phyloP scores from a whole-genome alignment of 345 rosid species.

The Theobroma cacao region DNA sequence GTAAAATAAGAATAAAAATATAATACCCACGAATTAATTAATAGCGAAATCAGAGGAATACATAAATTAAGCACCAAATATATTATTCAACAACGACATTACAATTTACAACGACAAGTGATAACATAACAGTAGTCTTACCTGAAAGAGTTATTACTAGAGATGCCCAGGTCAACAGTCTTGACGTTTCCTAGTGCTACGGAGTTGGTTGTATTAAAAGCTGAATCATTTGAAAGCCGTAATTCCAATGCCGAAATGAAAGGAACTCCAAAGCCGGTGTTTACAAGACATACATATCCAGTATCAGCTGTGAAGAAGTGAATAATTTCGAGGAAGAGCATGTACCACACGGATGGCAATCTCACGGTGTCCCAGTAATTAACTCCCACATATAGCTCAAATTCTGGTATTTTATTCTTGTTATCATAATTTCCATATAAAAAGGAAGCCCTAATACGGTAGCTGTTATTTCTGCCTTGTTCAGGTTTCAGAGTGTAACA shows the following conservation, averaged over 20 bases:
- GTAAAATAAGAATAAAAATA: too few relatives aligned
- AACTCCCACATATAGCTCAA: conserved; percentile 19
- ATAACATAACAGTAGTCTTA: too few relatives aligned
- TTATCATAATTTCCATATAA: conserved; percentile 23
- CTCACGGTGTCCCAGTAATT: neutral
- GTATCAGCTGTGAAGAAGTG: neutral
- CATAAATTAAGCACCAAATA: too few relatives aligned
- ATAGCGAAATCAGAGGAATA: too few relatives aligned
- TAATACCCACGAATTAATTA: too few relatives aligned
- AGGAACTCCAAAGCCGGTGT: neutral
- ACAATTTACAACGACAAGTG: too few relatives aligned
- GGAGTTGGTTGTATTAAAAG: neutral
- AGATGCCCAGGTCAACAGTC: neutral
- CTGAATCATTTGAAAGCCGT: neutral
- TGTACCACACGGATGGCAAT: neutral
- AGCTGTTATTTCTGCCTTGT: conserved; percentile 12
- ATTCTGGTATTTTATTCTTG: neutral
- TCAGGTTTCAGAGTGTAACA: conserved; percentile 24
- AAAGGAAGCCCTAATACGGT: conserved; percentile 15
- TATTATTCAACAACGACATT: too few relatives aligned
- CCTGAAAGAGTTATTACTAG: neutral
- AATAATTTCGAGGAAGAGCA: neutral
- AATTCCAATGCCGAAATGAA: neutral
- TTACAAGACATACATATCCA: conserved; percentile 9
- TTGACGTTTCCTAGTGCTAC: fast-evolving